These are phyloP conservation scores for Paramecium biaurelia DNA, from an alignment of 73 alveolate species.

Conservation along the genomic window DNA sequence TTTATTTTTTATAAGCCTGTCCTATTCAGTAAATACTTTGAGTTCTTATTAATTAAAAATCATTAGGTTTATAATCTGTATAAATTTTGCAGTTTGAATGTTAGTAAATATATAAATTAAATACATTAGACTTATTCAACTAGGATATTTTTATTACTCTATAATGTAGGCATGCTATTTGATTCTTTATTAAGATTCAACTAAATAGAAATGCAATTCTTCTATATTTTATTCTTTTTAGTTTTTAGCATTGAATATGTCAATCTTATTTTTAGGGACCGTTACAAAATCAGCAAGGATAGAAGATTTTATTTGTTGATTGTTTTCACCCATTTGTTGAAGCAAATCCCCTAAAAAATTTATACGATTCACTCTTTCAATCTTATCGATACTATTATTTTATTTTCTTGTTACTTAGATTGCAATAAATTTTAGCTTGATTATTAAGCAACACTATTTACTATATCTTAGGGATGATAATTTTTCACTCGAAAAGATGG, in stretches of 20 bases:
- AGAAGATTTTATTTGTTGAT: not conserved
- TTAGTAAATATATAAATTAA: not conserved
- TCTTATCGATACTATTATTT: not conserved
- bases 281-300: not conserved
- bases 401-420: not conserved
- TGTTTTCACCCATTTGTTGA: not conserved
- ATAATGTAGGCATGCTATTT: not conserved
- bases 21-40: too few relatives aligned
- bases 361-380: not conserved
- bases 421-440: not conserved
- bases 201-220: not conserved
- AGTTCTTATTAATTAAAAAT: too few relatives aligned
- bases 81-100: not conserved
- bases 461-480: not conserved
- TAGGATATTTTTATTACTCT: not conserved
- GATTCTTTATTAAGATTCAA: not conserved
- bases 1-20: too few relatives aligned
- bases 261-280: not conserved
- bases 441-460: not conserved
- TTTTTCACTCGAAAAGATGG: not conserved
- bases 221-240: not conserved
- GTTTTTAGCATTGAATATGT: not conserved
- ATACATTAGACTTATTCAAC: not conserved
- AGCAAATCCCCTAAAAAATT: not conserved
- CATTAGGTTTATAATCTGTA: too few relatives aligned